Conservation (phyloP, 2,329 filamentous ascomycete genomes). For the Epichloe scottii region DNA sequence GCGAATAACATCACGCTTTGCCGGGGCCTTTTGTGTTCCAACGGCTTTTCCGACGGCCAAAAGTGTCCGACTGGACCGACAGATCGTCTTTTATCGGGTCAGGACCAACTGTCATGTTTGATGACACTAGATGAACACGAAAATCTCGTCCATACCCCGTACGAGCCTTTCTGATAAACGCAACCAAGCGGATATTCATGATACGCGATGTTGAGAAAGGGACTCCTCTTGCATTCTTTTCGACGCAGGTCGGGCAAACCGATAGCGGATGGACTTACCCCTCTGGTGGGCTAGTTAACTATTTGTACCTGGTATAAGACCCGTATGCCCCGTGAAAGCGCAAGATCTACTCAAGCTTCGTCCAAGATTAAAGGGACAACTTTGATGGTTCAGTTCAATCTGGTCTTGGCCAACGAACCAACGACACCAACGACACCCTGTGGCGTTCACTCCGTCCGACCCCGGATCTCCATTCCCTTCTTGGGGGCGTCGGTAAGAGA, state of each 20-base stretch:
- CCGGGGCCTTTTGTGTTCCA: not conserved
- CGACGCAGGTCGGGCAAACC: not conserved
- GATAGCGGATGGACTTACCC: not conserved
- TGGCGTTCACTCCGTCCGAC: too few species aligned
- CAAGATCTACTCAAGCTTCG: not conserved
- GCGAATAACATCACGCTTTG: not conserved
- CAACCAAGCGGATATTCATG: not conserved
- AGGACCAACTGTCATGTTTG: not conserved
- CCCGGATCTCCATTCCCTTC: not conserved
- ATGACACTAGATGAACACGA: not conserved
- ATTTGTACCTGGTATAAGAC: not conserved
- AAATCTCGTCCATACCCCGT: not conserved
- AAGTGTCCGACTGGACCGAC: not conserved
- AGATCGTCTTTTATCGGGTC: not conserved
- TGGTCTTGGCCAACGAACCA: not conserved
- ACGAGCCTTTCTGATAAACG: not conserved
- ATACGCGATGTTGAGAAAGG: not conserved
- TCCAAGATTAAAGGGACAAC: not conserved
- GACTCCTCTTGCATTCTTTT: not conserved
- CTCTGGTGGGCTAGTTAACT: not conserved
- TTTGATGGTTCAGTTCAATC: not conserved
- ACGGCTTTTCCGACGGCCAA: not conserved
- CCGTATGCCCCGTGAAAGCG: not conserved
- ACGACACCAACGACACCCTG: not conserved
- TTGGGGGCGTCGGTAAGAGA: not conserved